phyloP scores from a whole-genome alignment of 202 grass and related monocot species.

The Dendrocalamus latiflorus region DNA sequence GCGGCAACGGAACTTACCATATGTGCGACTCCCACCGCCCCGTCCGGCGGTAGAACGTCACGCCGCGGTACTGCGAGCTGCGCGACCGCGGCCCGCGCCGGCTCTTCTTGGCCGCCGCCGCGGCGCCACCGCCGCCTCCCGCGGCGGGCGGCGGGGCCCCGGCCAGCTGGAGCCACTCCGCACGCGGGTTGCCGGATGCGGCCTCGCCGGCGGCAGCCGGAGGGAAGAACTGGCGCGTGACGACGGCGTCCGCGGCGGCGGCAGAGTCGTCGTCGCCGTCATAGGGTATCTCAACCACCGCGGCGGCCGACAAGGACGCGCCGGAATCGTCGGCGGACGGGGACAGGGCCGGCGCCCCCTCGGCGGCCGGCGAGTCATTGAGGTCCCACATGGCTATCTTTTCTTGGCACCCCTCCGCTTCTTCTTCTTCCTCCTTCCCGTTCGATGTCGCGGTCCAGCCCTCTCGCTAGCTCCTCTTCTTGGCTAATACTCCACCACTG shows the following conservation, averaged over 20 bases:
- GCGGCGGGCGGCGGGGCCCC: background rate
- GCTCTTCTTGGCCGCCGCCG: conserved; percentile 66
- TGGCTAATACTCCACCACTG: background rate
- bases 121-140: background rate
- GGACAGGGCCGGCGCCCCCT: conserved; percentile 8
- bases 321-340: conserved; percentile 54
- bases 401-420: background rate
- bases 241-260: conserved; percentile 4
- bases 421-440: background rate
- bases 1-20: conserved; percentile 48
- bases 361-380: conserved; percentile 42
- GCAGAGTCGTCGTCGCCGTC: conserved; percentile 38
- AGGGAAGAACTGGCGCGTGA: conserved; percentile 73
- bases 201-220: background rate
- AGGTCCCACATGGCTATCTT: conserved; percentile 47
- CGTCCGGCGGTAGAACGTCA: conserved; percentile 93
- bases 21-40: conserved; percentile 98
- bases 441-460: background rate
- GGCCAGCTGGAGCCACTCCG: conserved; percentile 16
- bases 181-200: background rate
- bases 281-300: conserved; percentile 36
- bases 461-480: background rate
- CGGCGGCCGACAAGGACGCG: conserved; percentile 39
- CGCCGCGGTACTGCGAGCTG: conserved; percentile 95
- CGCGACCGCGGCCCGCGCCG: conserved; percentile 80